Evolutionary conservation across 257 asterid genomes (phyloP), one percentile per base, ranked within the genome.

Genomic region (Ocimum tenuiflorum): DNA sequence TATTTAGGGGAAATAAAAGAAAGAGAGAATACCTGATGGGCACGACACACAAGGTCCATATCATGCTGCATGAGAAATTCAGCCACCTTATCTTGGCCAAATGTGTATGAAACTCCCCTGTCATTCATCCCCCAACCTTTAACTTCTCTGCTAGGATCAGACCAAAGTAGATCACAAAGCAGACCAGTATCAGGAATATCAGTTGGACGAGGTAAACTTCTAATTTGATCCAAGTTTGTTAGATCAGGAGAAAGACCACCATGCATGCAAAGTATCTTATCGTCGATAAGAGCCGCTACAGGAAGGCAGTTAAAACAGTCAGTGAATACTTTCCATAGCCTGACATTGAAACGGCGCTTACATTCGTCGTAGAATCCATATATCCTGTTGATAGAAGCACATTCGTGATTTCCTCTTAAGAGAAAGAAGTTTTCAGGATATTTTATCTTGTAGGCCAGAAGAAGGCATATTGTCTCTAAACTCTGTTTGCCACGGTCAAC

Each of bases 181-280:
- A 82, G 72, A 58, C 87, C 87, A 58, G 87, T 56, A 62, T 82
- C 87, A 0, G 87, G 87, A 74, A 82, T 75, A 77, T 79, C 84
- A 74, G 81, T 71, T 38, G 87, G 87, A 38, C 87, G 87, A 50
- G 87, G 57, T 65, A 82, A 63, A 66, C 65, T 79, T 75, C 87
- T 76, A 22, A 82, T 82, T 36, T 82, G 87, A 73, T 82, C 81
- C 79, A 82, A 53, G 74, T 65, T 33, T 22, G 80, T 72, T 42
- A 82, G 75, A 47, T 82, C 87, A 33, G 85, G 87, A 63, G 87
- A 82, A 53, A 82, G 87, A n/a, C 87, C 87, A 13, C 87, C 87
- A 57, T 82, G 87, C 87, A 82, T 82, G 76, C 87, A 82, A 54
- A 82, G 85, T 49, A 82, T 82, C 63, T 82, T 82, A 57, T 82